Base-by-base conservation (phyloP, 2,329 filamentous ascomycete species). In the Pochonia chlamydosporia region DNA sequence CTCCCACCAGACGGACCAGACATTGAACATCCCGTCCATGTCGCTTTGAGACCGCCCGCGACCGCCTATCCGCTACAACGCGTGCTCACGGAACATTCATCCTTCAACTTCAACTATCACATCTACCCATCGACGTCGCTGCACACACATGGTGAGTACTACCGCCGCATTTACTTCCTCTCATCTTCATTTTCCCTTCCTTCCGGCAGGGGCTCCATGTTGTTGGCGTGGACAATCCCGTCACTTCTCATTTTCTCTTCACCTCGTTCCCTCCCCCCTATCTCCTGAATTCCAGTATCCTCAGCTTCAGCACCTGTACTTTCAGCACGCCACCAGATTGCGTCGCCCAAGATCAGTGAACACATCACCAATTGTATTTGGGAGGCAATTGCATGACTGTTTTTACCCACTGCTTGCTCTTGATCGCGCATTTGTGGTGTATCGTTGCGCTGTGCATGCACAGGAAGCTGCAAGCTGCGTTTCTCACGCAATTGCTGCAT, bases 61-160 rank as follows among this genome's bases (percentile, higher is more conserved):
- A 33, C 30, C 30, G 30, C 30, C 30, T 33, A 30, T 16, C 25
- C 25, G 18, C n/a, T 30, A 13, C 31, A 13, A 33, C 40, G 46
- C 40, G 46, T 26, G 46, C 30, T 23, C 23, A 21, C 16, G 31
- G 3, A 16, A 13, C 25, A 20, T 18, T 35, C 23, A 36, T 11
- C 23, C 9, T 36, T 44, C 18, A 7, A 44, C 4, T 23, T 48
- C 16, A 20, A 35, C 25, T 9, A 20, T 30, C 20, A 23, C 24
- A 3, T 21, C n/a, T 24, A 14, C 23, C 24, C 23, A n/a, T 30
- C 33, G 35, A 40, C 35, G 11, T 35, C 31, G n/a, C 23, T 35
- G 41, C 26, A 24, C 36, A 30, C 26, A 28, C 16, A 44, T 42
- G 37, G 47, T 49, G 37, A 49, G 47, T 42, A 44, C 20, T 18